A percentile compares a stretch with the other conserved stretches of the same genome.
These are phyloP conservation scores for Cryptococcus maquisensis DNA, from an alignment of 1,284 basidiomycete genomes.

Conservation along the genomic window DNA sequence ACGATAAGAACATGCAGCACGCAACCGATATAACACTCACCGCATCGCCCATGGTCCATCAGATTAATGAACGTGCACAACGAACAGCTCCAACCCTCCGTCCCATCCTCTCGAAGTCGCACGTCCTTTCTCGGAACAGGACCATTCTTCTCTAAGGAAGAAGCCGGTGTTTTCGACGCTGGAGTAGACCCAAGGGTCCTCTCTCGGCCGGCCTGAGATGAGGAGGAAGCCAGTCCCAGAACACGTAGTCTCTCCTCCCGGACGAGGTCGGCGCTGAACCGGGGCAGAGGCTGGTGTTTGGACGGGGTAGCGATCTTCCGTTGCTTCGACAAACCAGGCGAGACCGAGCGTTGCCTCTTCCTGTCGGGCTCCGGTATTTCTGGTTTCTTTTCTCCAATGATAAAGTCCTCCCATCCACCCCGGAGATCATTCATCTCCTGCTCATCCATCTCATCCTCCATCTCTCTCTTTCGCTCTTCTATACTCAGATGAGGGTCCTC, in stretches of 20 bases:
- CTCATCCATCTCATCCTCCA: slow-evolving; percentile 40
- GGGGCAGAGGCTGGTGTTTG: not conserved
- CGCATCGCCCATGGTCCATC: slow-evolving; percentile 30
- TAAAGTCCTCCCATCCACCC: slow-evolving; percentile 36
- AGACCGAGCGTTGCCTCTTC: not conserved
- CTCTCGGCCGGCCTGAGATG: slow-evolving; percentile 1
- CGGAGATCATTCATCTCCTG: slow-evolving; percentile 29
- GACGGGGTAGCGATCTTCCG: not conserved
- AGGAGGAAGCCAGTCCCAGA: slow-evolving; percentile 11
- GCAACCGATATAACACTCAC: slow-evolving; percentile 21
- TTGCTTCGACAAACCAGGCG: not conserved
- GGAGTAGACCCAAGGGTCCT: slow-evolving; percentile 4
- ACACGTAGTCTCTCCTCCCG: slow-evolving; percentile 20
- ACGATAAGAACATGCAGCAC: not conserved
- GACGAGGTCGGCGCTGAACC: slow-evolving; percentile 11
- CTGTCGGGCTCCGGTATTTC: not conserved
- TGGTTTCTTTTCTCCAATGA: slow-evolving; percentile 1
- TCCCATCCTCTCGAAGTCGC: slow-evolving; percentile 5
- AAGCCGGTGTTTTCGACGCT: not conserved
- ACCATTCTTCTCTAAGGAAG: not conserved
- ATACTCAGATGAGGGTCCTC: slow-evolving; percentile 30
- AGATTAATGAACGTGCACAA: slow-evolving; percentile 36
- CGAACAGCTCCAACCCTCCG: slow-evolving; percentile 24
- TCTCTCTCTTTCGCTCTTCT: slow-evolving; percentile 29
- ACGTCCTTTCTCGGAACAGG: not conserved